Percentiles rank a stretch among this genome's conserved stretches.
These are phyloP conservation scores for Leccinum sublutescens DNA, from an alignment of 768 basidiomycete genomes.

Conservation along the genomic window DNA sequence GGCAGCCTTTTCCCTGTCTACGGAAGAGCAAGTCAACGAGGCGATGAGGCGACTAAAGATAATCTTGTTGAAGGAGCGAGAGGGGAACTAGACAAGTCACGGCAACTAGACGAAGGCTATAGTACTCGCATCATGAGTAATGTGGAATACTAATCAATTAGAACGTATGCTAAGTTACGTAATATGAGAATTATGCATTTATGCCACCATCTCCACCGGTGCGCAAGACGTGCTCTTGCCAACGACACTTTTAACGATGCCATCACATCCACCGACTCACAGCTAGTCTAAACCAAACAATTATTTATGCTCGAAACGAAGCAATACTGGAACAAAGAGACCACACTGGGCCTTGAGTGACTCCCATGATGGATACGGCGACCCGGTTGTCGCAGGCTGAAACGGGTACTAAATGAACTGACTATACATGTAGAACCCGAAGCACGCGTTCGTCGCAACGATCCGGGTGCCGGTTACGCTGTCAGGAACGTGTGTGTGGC, in stretches of 20 bases:
- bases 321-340: neutral
- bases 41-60: conserved; percentile 61
- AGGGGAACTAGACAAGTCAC: conserved; percentile 2
- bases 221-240: neutral
- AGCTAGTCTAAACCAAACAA: neutral
- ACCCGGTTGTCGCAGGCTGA: neutral
- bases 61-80: conserved; percentile 34
- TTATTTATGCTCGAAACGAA: neutral
- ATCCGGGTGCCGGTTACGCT: neutral
- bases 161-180: neutral
- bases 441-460: conserved; percentile 10
- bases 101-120: neutral
- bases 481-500: conserved; percentile 6
- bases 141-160: conserved; percentile 6
- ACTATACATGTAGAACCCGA: conserved; percentile 4
- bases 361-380: no score
- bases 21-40: conserved; percentile 68
- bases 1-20: conserved; percentile 74
- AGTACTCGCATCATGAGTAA: neutral
- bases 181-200: neutral
- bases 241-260: no score
- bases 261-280: neutral
- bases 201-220: neutral
- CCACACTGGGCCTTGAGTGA: no score
- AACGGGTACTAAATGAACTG: conserved; percentile 1